A percentile compares a stretch with the other conserved stretches of the same genome.
Conservation (phyloP, 805 yeast genomes). For the Candida gorgasii region DNA sequence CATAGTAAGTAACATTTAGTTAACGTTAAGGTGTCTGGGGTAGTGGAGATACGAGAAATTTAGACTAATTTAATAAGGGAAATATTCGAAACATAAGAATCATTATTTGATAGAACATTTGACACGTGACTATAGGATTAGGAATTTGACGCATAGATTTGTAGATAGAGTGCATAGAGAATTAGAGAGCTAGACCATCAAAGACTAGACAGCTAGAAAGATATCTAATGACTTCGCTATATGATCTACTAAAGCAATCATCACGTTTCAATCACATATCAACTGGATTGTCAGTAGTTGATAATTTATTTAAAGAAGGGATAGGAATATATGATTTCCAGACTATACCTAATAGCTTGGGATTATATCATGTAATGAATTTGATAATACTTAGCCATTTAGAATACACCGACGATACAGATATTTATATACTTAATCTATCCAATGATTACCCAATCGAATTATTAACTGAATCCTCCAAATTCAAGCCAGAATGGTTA, state of each 20-base stretch:
- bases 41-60: too few species aligned
- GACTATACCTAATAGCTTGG: constrained; percentile 33
- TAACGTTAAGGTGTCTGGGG: background rate
- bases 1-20: background rate
- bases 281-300: background rate
- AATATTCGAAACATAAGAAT: too few species aligned
- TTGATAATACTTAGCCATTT: constrained; percentile 33
- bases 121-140: too few species aligned
- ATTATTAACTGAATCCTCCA: constrained; percentile 20
- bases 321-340: constrained; percentile 37
- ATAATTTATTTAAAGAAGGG: constrained; percentile 4
- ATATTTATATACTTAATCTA: constrained; percentile 34
- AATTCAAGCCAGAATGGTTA: constrained; percentile 23
- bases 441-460: constrained; percentile 31
- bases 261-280: constrained; percentile 2
- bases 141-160: too few species aligned
- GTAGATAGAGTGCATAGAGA: too few species aligned
- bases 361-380: constrained; percentile 21
- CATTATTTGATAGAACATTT: too few species aligned
- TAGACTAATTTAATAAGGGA: too few species aligned
- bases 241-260: background rate
- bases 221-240: constrained; percentile 4
- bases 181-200: too few species aligned
- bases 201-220: too few species aligned
- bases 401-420: constrained; percentile 10